A percentile compares a stretch with the other conserved stretches of the same genome.
These are phyloP conservation scores for Eimeria praecox DNA, from an alignment of 169 alveolate species.

Conservation along the genomic window DNA sequence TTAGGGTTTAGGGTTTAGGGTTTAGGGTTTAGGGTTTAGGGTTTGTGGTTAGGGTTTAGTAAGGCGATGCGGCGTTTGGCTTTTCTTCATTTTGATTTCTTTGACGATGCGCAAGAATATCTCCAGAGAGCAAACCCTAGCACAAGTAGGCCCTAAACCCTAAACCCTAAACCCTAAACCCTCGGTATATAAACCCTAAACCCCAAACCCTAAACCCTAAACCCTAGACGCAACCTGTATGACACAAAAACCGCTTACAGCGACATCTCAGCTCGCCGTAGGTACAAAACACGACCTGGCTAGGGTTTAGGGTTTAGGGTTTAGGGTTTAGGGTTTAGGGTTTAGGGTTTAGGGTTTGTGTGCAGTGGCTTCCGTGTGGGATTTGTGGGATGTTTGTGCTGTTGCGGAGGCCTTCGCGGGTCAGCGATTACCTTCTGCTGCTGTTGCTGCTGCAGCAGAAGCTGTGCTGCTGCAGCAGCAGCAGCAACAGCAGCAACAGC, in stretches of 20 bases:
- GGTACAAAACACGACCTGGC: no score
- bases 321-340: conserved; percentile 41
- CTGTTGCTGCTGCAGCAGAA: not conserved
- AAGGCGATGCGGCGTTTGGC: conserved; percentile 3
- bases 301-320: not conserved
- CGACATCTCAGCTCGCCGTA: no score
- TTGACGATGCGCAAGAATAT: not conserved
- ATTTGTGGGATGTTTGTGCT: not conserved
- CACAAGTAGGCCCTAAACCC: not conserved
- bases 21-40: conserved; percentile 12
- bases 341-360: conserved; percentile 12
- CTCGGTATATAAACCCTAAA: not conserved
- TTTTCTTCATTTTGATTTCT: conserved; percentile 24
- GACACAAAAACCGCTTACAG: no score
- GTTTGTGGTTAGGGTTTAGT: not conserved
- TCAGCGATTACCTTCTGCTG: conserved; percentile 33
- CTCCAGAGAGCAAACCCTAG: not conserved
- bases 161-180: conserved; percentile 5
- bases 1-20: conserved; percentile 11
- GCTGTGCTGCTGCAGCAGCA: conserved; percentile 11
- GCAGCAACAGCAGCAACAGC: conserved; percentile 43
- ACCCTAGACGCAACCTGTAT: no score
- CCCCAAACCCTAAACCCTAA: not conserved
- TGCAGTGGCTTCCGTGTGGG: not conserved
- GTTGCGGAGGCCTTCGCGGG: conserved; percentile 31